phyloP scores from a whole-genome alignment of 2,329 filamentous ascomycete species.

The Penicillium janthinellum region DNA sequence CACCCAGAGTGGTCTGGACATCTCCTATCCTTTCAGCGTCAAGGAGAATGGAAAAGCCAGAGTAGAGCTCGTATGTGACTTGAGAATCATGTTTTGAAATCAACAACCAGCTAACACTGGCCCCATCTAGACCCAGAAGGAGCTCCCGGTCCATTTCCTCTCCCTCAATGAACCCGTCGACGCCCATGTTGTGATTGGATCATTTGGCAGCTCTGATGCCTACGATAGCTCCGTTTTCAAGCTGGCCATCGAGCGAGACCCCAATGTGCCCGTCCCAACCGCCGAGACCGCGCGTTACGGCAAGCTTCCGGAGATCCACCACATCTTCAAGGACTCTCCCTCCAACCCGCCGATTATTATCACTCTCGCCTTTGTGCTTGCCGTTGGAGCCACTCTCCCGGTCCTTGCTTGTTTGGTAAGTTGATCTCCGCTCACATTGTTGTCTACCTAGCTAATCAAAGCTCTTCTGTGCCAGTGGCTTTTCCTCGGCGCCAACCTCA shows the following conservation, averaged over 20 bases:
- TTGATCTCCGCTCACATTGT: background rate
- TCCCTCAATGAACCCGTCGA: constrained; percentile 66
- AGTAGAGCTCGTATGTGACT: constrained; percentile 72
- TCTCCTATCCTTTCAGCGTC: constrained; percentile 78
- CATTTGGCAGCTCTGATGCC: constrained; percentile 73
- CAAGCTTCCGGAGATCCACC: constrained; percentile 80
- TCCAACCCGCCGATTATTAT: constrained; percentile 79
- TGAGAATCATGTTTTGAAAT: background rate
- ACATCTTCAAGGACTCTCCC: constrained; percentile 81
- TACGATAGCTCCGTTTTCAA: constrained; percentile 73
- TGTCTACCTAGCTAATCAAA: constrained; percentile 9
- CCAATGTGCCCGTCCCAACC: constrained; percentile 60
- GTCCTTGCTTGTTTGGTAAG: constrained; percentile 70
- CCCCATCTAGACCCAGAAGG: constrained; percentile 72
- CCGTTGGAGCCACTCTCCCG: constrained; percentile 73
- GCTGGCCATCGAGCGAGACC: constrained; percentile 66
- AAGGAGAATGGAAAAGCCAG: constrained; percentile 88
- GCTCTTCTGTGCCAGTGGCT: constrained; percentile 65
- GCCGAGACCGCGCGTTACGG: constrained; percentile 79
- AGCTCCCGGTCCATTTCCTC: constrained; percentile 83
- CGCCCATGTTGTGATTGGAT: constrained; percentile 81
- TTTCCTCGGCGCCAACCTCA: constrained; percentile 77
- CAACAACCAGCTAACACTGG: constrained; percentile 16
- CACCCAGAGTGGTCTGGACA: constrained; percentile 72
- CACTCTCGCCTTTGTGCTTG: constrained; percentile 73